These are phyloP conservation scores for Microcera coccophila DNA, from an alignment of 2,329 filamentous ascomycete genomes.

Conservation along the genomic window DNA sequence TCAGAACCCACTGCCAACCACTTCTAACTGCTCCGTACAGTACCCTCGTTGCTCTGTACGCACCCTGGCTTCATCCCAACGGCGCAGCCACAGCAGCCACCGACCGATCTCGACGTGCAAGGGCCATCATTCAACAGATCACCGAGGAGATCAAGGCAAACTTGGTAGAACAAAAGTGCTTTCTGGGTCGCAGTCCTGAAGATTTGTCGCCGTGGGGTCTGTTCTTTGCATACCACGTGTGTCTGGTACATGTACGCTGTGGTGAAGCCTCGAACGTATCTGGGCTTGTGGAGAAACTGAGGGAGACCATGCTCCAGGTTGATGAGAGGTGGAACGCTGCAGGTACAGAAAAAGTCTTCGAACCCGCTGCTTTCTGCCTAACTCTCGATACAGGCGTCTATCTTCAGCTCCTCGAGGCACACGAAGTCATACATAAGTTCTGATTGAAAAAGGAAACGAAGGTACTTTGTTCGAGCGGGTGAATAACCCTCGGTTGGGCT, in stretches of 20 bases:
- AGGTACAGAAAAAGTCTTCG: not conserved
- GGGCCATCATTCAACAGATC: not conserved
- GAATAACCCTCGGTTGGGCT: no score
- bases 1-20: not conserved
- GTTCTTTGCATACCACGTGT: not conserved
- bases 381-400: not conserved
- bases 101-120: not conserved
- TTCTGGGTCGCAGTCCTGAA: not conserved
- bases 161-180: not conserved
- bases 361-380: not conserved
- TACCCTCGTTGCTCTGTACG: not conserved
- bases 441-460: not conserved
- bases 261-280: not conserved
- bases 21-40: not conserved
- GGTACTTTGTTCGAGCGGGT: no score
- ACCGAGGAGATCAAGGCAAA: not conserved
- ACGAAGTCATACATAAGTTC: not conserved
- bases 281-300: not conserved
- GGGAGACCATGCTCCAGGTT: not conserved
- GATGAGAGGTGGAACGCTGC: not conserved
- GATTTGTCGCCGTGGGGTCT: not conserved
- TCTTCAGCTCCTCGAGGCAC: not conserved
- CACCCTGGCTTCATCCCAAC: not conserved
- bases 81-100: not conserved
- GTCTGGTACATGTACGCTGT: not conserved